A percentile compares a stretch with the other conserved stretches of the same genome.
phyloP scores from a whole-genome alignment of 2,329 filamentous ascomycete genomes.

The Fragosphaeria purpurea region DNA sequence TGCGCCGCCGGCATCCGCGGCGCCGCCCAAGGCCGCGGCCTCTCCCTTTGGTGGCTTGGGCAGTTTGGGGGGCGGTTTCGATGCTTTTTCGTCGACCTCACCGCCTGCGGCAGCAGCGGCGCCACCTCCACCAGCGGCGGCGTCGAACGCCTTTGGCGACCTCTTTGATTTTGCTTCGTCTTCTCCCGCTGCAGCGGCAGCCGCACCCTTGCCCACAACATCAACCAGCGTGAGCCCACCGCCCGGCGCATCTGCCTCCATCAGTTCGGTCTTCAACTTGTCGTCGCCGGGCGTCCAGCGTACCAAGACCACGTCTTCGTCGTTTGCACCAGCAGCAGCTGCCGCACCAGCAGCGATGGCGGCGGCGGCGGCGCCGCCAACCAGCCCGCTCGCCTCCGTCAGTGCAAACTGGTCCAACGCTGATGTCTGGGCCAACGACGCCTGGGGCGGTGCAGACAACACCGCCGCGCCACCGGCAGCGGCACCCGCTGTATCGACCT shows the following conservation, averaged over 20 bases:
- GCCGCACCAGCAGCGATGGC: conserved; percentile 28
- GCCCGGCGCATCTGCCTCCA: conserved; percentile 21
- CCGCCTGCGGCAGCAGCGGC: conserved; percentile 24
- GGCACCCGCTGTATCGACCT: conserved; percentile 21
- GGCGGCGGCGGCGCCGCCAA: conserved; percentile 24
- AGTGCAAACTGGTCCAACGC: conserved; percentile 34
- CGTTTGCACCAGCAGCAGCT: conserved; percentile 16
- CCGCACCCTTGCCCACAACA: conserved; percentile 30
- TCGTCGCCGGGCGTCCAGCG: conserved; percentile 37
- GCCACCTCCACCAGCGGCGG: conserved; percentile 24
- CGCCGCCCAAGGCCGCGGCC: conserved; percentile 4
- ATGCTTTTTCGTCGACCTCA: conserved; percentile 15
- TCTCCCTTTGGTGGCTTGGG: conserved; percentile 53
- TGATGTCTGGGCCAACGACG: conserved; percentile 80
- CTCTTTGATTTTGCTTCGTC: conserved; percentile 66
- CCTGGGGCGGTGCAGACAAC: conserved; percentile 53
- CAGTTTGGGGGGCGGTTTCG: conserved; percentile 31
- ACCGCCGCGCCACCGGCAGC: conserved; percentile 43
- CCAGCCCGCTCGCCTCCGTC: conserved; percentile 25
- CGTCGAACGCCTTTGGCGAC: conserved; percentile 59
- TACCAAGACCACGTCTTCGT: conserved; percentile 21
- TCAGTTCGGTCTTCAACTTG: conserved; percentile 73
- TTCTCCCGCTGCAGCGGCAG: conserved; percentile 33
- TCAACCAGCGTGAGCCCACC: conserved; percentile 28
- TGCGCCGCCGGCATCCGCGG: not conserved